Conservation (phyloP, 1,139 yeast species). For the Arxiozyma telluris region DNA sequence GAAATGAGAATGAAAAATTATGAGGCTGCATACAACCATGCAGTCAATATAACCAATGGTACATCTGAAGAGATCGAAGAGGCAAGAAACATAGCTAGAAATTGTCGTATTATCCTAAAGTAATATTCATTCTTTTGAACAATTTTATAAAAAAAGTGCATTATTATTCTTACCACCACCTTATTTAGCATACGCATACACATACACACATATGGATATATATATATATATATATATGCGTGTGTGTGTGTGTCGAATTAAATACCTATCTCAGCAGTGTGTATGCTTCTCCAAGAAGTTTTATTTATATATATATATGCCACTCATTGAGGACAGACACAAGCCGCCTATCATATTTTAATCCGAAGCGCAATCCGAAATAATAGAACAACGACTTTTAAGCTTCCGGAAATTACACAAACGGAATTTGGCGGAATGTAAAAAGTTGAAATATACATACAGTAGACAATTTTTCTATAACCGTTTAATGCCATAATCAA, state of each 20-base stretch:
- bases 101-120: slow-evolving; percentile 36
- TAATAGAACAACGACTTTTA: not conserved
- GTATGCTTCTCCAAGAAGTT: not conserved
- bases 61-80: slow-evolving; percentile 82
- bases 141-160: not conserved
- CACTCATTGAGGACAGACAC: not conserved
- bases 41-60: slow-evolving; percentile 66
- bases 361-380: too few relatives aligned
- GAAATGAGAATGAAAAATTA: slow-evolving; percentile 52
- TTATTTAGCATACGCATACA: not conserved
- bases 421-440: not conserved
- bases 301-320: too few relatives aligned
- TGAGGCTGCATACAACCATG: slow-evolving; percentile 64
- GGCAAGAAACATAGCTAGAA: slow-evolving; percentile 76
- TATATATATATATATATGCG: too few relatives aligned
- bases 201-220: too few relatives aligned
- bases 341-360: too few relatives aligned
- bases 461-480: not conserved
- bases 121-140: slow-evolving; percentile 1
- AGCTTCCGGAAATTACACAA: not conserved
- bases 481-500: not conserved
- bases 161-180: not conserved
- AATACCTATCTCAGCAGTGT: not conserved
- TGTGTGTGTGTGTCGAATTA: too few relatives aligned
- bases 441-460: too few relatives aligned